Percentiles rank a stretch among this genome's conserved stretches.
phyloP scores from a whole-genome alignment of 768 basidiomycete species.

The Pisolithus tinctorius region DNA sequence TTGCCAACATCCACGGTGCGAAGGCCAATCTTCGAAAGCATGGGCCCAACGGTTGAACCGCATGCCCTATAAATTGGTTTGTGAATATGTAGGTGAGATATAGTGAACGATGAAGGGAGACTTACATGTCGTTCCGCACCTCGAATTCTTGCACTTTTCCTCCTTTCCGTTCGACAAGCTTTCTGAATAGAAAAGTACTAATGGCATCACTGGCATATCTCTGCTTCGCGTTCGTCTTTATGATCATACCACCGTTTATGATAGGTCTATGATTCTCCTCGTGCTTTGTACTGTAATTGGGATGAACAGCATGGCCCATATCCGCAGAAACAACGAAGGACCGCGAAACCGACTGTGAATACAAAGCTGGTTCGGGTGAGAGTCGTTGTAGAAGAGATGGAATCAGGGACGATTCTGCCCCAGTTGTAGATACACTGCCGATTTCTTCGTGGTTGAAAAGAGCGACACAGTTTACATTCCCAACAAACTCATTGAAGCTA shows the following conservation, averaged over 20 bases:
- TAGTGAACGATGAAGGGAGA: conserved; percentile 1
- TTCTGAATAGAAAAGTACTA: conserved; percentile 69
- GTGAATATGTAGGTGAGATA: neutral
- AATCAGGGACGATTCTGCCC: conserved; percentile 84
- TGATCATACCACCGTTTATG: conserved; percentile 81
- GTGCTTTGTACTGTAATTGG: conserved; percentile 76
- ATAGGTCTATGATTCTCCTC: conserved; percentile 78
- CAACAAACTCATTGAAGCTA: conserved; percentile 42
- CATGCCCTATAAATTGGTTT: conserved; percentile 47
- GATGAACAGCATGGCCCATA: conserved; percentile 86
- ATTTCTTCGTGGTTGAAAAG: conserved; percentile 97
- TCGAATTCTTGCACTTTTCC: conserved; percentile 81
- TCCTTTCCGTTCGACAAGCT: conserved; percentile 69
- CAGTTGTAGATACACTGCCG: conserved; percentile 70
- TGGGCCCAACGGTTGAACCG: conserved; percentile 90
- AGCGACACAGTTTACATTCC: conserved; percentile 84
- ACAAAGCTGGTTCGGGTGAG: conserved; percentile 55
- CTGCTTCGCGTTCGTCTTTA: conserved; percentile 91
- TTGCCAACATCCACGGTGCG: conserved; percentile 92
- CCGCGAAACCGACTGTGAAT: conserved; percentile 63
- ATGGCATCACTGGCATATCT: conserved; percentile 70
- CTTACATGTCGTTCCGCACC: conserved; percentile 84
- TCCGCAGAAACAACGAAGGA: conserved; percentile 87
- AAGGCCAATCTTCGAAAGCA: conserved; percentile 78
- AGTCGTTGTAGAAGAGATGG: conserved; percentile 79